A percentile compares a stretch with the other conserved stretches of the same genome.
Evolutionary conservation across 2,329 filamentous ascomycete genomes (phyloP).

Genomic region (Diaporthe aspalathi): DNA sequence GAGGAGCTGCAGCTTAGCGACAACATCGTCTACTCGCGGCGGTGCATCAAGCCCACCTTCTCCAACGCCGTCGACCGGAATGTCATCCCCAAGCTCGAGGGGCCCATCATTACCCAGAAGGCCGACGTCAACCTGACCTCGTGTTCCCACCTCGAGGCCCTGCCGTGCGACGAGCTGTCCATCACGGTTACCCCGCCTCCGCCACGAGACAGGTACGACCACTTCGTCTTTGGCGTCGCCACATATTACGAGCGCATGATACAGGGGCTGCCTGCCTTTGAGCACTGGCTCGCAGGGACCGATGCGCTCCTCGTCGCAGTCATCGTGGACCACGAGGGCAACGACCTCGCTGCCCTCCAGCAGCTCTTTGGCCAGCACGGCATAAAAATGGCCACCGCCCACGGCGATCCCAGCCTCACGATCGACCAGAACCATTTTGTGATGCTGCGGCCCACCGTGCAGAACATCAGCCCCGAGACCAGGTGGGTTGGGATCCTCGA

Average conservation of each 20-base stretch:
- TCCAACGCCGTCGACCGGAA: slow-evolving; percentile 51
- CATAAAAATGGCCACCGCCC: slow-evolving; percentile 44
- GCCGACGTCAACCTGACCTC: slow-evolving; percentile 47
- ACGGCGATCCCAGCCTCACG: slow-evolving; percentile 48
- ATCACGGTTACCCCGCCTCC: slow-evolving; percentile 60
- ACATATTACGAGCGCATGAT: slow-evolving; percentile 63
- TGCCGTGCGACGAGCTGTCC: slow-evolving; percentile 56
- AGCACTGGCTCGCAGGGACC: slow-evolving; percentile 66
- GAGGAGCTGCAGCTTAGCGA: slow-evolving; percentile 52
- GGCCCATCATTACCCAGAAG: slow-evolving; percentile 50
- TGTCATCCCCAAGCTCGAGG: slow-evolving; percentile 51
- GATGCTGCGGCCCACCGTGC: slow-evolving; percentile 62
- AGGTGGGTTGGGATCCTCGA: slow-evolving; percentile 69
- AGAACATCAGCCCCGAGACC: slow-evolving; percentile 56
- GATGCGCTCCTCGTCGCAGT: slow-evolving; percentile 63
- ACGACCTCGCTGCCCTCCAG: slow-evolving; percentile 46
- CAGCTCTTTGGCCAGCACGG: slow-evolving; percentile 46
- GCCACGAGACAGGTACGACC: slow-evolving; percentile 56
- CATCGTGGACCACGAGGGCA: slow-evolving; percentile 55
- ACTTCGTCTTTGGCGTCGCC: slow-evolving; percentile 69
- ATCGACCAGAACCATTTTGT: slow-evolving; percentile 69
- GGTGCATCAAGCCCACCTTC: slow-evolving; percentile 55
- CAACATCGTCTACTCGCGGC: slow-evolving; percentile 56
- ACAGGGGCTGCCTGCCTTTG: slow-evolving; percentile 62
- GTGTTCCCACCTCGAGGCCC: slow-evolving; percentile 40